A percentile compares a stretch with the other conserved stretches of the same genome.
These are phyloP conservation scores for Arabis alpina DNA, from an alignment of 345 rosid species.

Conservation along the genomic window DNA sequence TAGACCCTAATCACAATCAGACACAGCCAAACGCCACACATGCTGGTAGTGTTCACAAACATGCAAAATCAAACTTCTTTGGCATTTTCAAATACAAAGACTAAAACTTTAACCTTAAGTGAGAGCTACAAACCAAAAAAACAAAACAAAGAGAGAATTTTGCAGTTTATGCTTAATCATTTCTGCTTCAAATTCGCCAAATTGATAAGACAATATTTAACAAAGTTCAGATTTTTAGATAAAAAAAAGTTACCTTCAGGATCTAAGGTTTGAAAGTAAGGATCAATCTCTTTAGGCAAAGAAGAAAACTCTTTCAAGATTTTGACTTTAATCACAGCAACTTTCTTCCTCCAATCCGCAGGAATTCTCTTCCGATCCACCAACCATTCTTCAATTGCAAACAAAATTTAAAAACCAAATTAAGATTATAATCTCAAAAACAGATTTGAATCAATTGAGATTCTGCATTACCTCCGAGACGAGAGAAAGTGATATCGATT, in stretches of 20 bases:
- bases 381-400: constrained; percentile 71
- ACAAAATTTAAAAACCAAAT: constrained; percentile 16
- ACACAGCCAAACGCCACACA: constrained; percentile 11
- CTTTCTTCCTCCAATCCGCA: constrained; percentile 86
- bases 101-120: neutral
- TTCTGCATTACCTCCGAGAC: constrained; percentile 71
- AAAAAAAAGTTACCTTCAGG: constrained; percentile 58
- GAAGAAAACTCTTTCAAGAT: constrained; percentile 72
- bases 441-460: neutral
- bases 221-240: neutral
- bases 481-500: constrained; percentile 90
- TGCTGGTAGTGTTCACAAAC: constrained; percentile 4
- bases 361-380: constrained; percentile 97
- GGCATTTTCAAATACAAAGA: constrained; percentile 18
- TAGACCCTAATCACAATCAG: constrained; percentile 5
- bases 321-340: constrained; percentile 70
- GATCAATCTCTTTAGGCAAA: constrained; percentile 80
- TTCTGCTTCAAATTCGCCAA: neutral
- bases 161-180: neutral
- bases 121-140: neutral
- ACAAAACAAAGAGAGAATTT: neutral
- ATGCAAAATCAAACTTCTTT: constrained; percentile 6
- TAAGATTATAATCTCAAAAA: neutral
- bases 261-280: constrained; percentile 76
- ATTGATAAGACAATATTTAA: neutral